Evolutionary conservation across 2,329 filamentous ascomycete genomes (phyloP), one percentile per base, ranked within the genome.

Genomic region (Xylaria sp.): DNA sequence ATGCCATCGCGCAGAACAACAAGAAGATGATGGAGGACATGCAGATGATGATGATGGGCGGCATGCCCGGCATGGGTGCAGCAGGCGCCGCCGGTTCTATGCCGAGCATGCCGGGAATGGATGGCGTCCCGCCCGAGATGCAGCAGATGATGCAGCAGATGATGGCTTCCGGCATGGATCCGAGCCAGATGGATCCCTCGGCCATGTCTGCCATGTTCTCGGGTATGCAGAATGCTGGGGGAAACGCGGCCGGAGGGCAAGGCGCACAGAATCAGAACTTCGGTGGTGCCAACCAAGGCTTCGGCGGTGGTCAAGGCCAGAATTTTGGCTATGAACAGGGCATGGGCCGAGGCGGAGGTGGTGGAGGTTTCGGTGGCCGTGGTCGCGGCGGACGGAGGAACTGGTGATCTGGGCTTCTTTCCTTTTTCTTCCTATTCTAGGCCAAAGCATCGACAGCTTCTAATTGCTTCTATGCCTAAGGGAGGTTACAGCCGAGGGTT

Each of bases 21-120:
- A 92, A 95, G 74, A 96, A 93, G 77, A 90, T 88, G 82, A 83
- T 87, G 73, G 84, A 88, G 59, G 85, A 88, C 39, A 83, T 87
- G 74, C 83, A 82, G 64, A 81, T 72, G 70, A 86, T 87, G 83
- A 86, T 87, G 82, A 87, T 87, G 83, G 74, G 68, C n/a, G 68
- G 71, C 2, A 80, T 81, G 76, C 69, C 72, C 0, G 73, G 73
- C 6, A 72, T 74, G 63, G 62, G 64, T 20, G 65, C 66, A 19
- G 67, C 60, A 8, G 74, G 67, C 18, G 68, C 62, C 17, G 64
- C 58, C 20, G 59, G 52, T 19, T 67, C 68, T 13, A 71, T 71
- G 65, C 48, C 69, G n/a, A 60, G 70, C 48, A 82, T 84, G 75
- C 64, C 78, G 0, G 80, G 80, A 2, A 84, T 85, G 80, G 84